phyloP scores from a whole-genome alignment of 371 early-diverging fungal species.

The Haplosporangium sp. region DNA sequence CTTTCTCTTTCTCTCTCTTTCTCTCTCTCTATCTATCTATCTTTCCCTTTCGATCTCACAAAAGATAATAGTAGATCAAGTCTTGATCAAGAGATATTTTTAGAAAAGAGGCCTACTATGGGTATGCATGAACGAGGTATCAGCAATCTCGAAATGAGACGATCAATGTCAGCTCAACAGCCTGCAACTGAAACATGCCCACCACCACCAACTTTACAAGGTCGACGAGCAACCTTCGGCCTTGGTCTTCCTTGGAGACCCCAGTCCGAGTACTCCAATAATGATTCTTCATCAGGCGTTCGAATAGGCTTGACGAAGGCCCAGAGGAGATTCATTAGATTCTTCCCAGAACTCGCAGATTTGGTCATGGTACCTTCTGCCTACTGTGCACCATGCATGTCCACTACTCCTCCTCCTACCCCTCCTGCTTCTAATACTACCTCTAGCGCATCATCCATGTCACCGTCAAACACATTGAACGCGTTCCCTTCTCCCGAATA shows the following conservation, averaged over 20 bases:
- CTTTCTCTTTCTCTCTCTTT: neutral
- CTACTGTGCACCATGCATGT: slow-evolving; percentile 38
- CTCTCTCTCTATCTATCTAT: neutral
- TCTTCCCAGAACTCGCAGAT: slow-evolving; percentile 48
- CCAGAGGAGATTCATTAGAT: slow-evolving; percentile 25
- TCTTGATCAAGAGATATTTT: slow-evolving; percentile 7
- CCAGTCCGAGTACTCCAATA: slow-evolving; percentile 34
- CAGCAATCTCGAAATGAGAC: slow-evolving; percentile 4
- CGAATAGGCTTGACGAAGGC: slow-evolving; percentile 22
- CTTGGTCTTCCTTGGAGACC: slow-evolving; percentile 39
- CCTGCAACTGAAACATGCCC: neutral
- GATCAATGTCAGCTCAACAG: slow-evolving; percentile 1
- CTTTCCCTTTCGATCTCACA: neutral
- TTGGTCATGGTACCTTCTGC: slow-evolving; percentile 27
- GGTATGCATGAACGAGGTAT: neutral
- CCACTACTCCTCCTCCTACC: slow-evolving; percentile 31
- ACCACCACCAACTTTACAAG: neutral
- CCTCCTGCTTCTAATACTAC: slow-evolving; percentile 11
- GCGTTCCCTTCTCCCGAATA: slow-evolving; percentile 16
- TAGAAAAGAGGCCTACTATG: neutral
- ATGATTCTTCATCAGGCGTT: slow-evolving; percentile 11
- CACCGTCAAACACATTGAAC: slow-evolving; percentile 20
- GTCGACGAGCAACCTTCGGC: slow-evolving; percentile 23
- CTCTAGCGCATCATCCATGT: slow-evolving; percentile 1
- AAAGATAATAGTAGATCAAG: slow-evolving; percentile 16